Evolutionary conservation across 257 asterid species (phyloP).

Genomic region (Solanum pinnatisectum): DNA sequence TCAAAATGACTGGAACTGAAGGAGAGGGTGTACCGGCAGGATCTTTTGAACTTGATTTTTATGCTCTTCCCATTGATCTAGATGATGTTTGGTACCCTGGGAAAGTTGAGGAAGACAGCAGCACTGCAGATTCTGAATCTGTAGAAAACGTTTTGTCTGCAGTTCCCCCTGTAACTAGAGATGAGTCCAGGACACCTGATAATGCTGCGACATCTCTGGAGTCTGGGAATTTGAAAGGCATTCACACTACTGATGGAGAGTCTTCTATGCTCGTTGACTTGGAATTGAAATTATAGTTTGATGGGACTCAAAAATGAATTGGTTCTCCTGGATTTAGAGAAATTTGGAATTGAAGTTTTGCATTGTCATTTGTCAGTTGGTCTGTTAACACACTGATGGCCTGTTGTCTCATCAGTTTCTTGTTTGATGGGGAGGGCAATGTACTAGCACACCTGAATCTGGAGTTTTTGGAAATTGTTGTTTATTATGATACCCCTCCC

Average conservation of each 20-base stretch:
- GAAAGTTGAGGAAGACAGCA: not conserved
- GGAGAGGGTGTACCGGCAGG: too few species aligned
- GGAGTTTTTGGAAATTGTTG: too few species aligned
- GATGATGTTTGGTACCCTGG: too few species aligned
- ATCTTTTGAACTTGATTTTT: too few species aligned
- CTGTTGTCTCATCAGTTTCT: too few species aligned
- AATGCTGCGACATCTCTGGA: not conserved
- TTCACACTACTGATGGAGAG: not conserved
- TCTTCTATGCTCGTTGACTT: not conserved
- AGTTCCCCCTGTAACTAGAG: not conserved
- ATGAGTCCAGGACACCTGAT: not conserved
- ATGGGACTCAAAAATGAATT: not conserved
- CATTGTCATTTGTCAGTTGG: too few species aligned
- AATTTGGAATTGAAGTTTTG: too few species aligned
- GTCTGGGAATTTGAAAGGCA: slow-evolving; percentile 7
- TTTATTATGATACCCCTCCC: too few species aligned
- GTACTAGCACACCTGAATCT: too few species aligned
- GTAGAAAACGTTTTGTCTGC: not conserved
- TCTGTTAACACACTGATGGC: too few species aligned
- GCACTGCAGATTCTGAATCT: not conserved
- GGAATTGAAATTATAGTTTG: not conserved
- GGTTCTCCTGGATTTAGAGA: not conserved
- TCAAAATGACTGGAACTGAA: not conserved
- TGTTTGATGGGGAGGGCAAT: too few species aligned
- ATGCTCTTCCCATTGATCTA: too few species aligned